Percentiles rank a stretch among this genome's conserved stretches.
Conservation (phyloP, 139 green algal genomes). For the Coelastrella sp. region DNA sequence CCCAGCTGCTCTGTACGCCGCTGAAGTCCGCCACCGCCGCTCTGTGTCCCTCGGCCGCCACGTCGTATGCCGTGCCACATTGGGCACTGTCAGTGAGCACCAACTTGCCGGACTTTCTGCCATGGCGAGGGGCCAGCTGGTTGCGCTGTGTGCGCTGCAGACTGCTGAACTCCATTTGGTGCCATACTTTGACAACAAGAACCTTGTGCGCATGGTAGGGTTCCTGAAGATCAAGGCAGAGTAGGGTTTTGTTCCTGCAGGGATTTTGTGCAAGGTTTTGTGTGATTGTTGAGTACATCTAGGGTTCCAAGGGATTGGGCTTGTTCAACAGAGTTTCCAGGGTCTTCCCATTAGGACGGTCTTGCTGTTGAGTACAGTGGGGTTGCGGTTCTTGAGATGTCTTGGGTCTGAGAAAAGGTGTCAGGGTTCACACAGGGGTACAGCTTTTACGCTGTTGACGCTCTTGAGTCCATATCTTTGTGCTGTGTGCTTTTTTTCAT, state of each 20-base stretch:
- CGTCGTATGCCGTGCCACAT: slow-evolving; percentile 26
- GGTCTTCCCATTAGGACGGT: too few species aligned
- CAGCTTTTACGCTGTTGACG: too few species aligned
- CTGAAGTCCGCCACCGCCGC: slow-evolving; percentile 33
- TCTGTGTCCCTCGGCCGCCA: slow-evolving; percentile 45
- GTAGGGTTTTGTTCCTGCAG: not conserved
- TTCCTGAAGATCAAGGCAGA: slow-evolving; percentile 50
- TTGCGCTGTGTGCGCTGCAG: slow-evolving; percentile 43
- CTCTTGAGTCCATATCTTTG: too few species aligned
- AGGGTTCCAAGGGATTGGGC: too few species aligned
- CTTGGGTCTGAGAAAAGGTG: too few species aligned
- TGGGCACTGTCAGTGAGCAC: not conserved
- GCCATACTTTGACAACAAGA: slow-evolving; percentile 52
- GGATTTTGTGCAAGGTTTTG: too few species aligned
- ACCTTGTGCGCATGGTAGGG: slow-evolving; percentile 36
- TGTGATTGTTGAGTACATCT: too few species aligned
- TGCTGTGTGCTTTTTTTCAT: too few species aligned
- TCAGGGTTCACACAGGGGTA: too few species aligned
- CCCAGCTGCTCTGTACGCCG: slow-evolving; percentile 31
- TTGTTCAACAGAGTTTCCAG: too few species aligned
- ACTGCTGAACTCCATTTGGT: slow-evolving; percentile 43
- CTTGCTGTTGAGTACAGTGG: too few species aligned
- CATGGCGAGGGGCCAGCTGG: slow-evolving; percentile 42
- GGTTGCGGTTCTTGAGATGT: too few species aligned
- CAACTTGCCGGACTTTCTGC: slow-evolving; percentile 34